Percentiles rank a stretch among this genome's conserved stretches.
These are phyloP conservation scores for Thalassiosira sp. DNA, from an alignment of 352 stramenopile genomes.

Conservation along the genomic window DNA sequence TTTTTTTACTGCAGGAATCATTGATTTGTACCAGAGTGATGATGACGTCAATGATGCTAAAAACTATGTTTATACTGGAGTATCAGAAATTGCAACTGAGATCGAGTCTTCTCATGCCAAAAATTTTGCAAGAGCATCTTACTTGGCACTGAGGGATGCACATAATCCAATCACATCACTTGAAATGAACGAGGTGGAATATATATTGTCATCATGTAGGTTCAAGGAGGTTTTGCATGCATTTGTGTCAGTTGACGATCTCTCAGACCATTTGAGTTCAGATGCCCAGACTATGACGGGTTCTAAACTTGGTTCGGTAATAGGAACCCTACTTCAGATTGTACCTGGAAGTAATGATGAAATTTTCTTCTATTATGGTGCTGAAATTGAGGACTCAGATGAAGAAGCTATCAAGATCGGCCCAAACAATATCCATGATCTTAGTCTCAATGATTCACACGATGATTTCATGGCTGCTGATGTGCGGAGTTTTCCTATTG, in stretches of 20 bases:
- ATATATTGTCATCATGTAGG: slow-evolving; percentile 41
- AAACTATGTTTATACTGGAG: slow-evolving; percentile 27
- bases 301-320: slow-evolving; percentile 39
- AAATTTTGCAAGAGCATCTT: slow-evolving; percentile 68
- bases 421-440: not conserved
- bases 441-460: not conserved
- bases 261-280: slow-evolving; percentile 36
- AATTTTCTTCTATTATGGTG: slow-evolving; percentile 51
- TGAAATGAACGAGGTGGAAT: slow-evolving; percentile 41
- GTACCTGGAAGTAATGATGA: slow-evolving; percentile 41
- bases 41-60: slow-evolving; percentile 53
- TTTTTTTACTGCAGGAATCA: slow-evolving; percentile 78
- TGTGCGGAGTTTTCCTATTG: not conserved
- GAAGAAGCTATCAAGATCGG: slow-evolving; percentile 1
- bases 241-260: slow-evolving; percentile 47
- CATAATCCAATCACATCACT: slow-evolving; percentile 31
- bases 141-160: slow-evolving; percentile 54
- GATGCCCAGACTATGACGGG: slow-evolving; percentile 41
- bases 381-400: slow-evolving; percentile 2
- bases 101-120: slow-evolving; percentile 63
- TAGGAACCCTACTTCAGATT: slow-evolving; percentile 22
- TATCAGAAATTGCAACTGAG: slow-evolving; percentile 54
- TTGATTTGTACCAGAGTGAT: slow-evolving; percentile 74
- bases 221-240: slow-evolving; percentile 41
- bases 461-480: slow-evolving; percentile 1